Evolutionary conservation across 192 early-diverging fungal species (phyloP), one percentile per base, ranked within the genome.

Genomic region (Coemansia javaensis): DNA sequence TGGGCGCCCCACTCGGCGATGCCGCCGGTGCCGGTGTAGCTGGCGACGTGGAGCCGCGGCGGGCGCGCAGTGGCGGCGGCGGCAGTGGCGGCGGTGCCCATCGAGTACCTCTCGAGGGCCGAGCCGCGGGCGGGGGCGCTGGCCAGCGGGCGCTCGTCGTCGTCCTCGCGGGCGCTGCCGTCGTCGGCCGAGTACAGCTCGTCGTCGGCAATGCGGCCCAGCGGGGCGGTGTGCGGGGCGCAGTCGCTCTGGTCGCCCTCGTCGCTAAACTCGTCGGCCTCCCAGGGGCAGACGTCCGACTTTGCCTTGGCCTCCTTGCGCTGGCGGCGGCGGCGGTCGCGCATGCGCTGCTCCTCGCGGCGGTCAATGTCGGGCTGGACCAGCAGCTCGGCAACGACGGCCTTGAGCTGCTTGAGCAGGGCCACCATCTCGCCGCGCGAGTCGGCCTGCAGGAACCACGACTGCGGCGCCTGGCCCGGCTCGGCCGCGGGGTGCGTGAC

Each of bases 1-100:
- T 66, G 63, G 7, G 70, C 70, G 21, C 70, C 70, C 70, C 70
- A 74, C 23, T 74, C 70, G 28, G 63, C 70, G 40, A 74, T 74
- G 41, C 70, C 70, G 46, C 70, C 70, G 7, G 70, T 74, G 49
- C 70, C 70, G 7, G 70, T 74, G 50, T 66, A 74, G 48, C 54
- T 47, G 38, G 47, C 42, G 30, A 56, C 31, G 28, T 59, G 54
- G 16, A 60, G 68, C 14, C 25, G 27, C 5, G 56, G 25, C 14
- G 56, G 56, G 0, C 52, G 61, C 13, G 32, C 13, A 13, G 38
- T 46, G 23, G 47, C 44, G 1, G 37, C 53, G 13, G 36, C 54
- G 22, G 33, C 32, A 4, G n/a, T 20, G 5, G 31, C 40, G 15
- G n/a, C 28, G 6, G 32, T 32, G 38, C 49, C 22, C 50, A 68